Percentiles rank a stretch among this genome's conserved stretches.
phyloP scores from a whole-genome alignment of 108 stramenopile genomes.

The Schizochytrium sp. region DNA sequence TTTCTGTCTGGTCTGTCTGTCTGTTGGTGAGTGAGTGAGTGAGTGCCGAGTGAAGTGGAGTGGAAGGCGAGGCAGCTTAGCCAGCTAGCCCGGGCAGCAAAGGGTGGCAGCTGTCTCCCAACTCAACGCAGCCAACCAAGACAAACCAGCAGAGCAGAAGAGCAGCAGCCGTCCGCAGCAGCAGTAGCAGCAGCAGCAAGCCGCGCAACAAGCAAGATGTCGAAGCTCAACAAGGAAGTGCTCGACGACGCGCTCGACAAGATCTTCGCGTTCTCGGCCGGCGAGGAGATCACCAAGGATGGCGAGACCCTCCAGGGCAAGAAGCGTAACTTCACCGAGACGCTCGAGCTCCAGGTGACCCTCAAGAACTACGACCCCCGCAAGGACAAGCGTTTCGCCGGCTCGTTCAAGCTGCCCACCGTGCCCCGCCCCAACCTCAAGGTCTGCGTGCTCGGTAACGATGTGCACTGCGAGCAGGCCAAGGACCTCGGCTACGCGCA shows the following conservation, averaged over 20 bases:
- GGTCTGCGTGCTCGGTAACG: conserved; percentile 96
- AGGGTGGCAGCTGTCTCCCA: not conserved
- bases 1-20: too few relatives aligned
- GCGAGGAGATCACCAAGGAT: conserved; percentile 32
- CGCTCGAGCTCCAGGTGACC: conserved; percentile 90
- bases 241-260: conserved; percentile 39
- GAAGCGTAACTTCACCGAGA: conserved; percentile 98
- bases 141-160: not conserved
- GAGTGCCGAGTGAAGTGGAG: too few relatives aligned
- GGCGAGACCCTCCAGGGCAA: conserved; percentile 69
- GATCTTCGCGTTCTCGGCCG: conserved; percentile 41
- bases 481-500: conserved; percentile 86
- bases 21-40: too few relatives aligned
- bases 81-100: too few relatives aligned
- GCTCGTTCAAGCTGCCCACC: conserved; percentile 93
- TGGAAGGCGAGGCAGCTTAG: too few relatives aligned
- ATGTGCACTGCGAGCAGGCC: conserved; percentile 96
- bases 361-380: conserved; percentile 99
- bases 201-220: conserved; percentile 20
- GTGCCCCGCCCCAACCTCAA: conserved; percentile 90
- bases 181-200: not conserved
- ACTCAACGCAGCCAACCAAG: not conserved
- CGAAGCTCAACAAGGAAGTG: conserved; percentile 49
- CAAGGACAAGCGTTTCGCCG: conserved; percentile 99
- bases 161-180: not conserved